Conservation (phyloP, 768 basidiomycete genomes). For the Xerocomellus dryophilus region DNA sequence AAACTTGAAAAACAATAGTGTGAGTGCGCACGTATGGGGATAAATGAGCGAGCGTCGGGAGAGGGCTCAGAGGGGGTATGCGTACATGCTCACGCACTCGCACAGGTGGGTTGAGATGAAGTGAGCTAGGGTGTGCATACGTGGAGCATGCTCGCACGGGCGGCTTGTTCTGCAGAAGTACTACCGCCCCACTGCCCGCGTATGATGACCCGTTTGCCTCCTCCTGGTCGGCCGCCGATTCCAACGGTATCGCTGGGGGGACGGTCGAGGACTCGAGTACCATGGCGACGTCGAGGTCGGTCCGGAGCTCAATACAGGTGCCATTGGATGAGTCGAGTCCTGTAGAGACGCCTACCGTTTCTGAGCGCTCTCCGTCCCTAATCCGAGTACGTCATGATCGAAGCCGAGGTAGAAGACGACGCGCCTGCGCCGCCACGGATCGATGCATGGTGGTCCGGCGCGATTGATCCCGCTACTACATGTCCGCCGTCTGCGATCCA, state of each 20-base stretch:
- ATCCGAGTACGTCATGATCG: slow-evolving; percentile 64
- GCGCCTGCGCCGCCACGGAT: slow-evolving; percentile 32
- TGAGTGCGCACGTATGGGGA: too few relatives aligned
- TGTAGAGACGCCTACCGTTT: slow-evolving; percentile 5
- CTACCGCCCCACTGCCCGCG: slow-evolving; percentile 51
- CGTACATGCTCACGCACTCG: too few relatives aligned
- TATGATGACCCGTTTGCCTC: slow-evolving; percentile 28
- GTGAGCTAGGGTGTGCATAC: too few relatives aligned
- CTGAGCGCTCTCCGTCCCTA: slow-evolving; percentile 22
- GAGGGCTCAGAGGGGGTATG: too few relatives aligned
- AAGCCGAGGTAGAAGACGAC: slow-evolving; percentile 31
- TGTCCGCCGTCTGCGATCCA: slow-evolving; percentile 38
- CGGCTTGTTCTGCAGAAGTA: slow-evolving; percentile 28
- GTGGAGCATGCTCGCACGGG: too few relatives aligned
- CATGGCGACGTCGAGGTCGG: slow-evolving; percentile 27
- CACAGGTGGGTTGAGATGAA: too few relatives aligned
- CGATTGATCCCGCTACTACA: slow-evolving; percentile 31
- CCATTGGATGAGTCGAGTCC: slow-evolving; percentile 33
- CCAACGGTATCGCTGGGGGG: slow-evolving; percentile 33
- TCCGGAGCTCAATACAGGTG: slow-evolving; percentile 36
- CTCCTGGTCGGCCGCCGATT: slow-evolving; percentile 37
- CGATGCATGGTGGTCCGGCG: slow-evolving; percentile 5
- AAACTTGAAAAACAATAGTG: too few relatives aligned
- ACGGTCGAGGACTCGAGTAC: slow-evolving; percentile 42
- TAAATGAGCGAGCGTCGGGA: too few relatives aligned